Conservation (phyloP, 2,329 filamentous ascomycete genomes). For the Epichloe glyceriae region DNA sequence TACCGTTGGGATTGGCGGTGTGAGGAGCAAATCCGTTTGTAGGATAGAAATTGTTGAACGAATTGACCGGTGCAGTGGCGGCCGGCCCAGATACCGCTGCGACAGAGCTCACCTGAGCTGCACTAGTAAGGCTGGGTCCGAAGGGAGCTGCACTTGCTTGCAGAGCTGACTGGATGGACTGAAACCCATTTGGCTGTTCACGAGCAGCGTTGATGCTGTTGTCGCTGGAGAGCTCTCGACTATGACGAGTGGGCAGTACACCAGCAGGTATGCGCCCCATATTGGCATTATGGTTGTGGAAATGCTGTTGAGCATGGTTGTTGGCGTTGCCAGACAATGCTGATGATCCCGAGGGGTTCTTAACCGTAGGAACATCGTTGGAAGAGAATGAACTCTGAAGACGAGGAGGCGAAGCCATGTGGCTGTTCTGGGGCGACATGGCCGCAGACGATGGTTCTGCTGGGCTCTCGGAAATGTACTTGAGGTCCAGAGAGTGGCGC, state of each 20-base stretch:
- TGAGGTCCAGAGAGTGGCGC: slow-evolving; percentile 45
- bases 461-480: slow-evolving; percentile 34
- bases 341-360: slow-evolving; percentile 45
- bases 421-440: slow-evolving; percentile 34
- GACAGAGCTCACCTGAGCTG: slow-evolving; percentile 15
- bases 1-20: slow-evolving; percentile 9
- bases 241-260: slow-evolving; percentile 54
- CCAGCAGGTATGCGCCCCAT: slow-evolving; percentile 65
- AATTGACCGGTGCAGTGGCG: slow-evolving; percentile 13
- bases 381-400: slow-evolving; percentile 82
- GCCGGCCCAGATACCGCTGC: slow-evolving; percentile 13
- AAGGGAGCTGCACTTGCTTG: slow-evolving; percentile 74
- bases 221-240: slow-evolving; percentile 53
- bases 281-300: slow-evolving; percentile 70
- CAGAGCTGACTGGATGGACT: slow-evolving; percentile 55
- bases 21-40: slow-evolving; percentile 17
- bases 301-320: slow-evolving; percentile 48
- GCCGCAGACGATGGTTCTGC: slow-evolving; percentile 24
- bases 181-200: slow-evolving; percentile 36
- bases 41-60: slow-evolving; percentile 21
- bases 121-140: slow-evolving; percentile 40
- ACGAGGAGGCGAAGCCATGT: slow-evolving; percentile 55
- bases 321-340: slow-evolving; percentile 34
- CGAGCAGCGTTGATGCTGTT: slow-evolving; percentile 25
- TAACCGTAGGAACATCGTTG: slow-evolving; percentile 77